Conservation (phyloP, 2,329 filamentous ascomycete species). For the Colletotrichum navitas region DNA sequence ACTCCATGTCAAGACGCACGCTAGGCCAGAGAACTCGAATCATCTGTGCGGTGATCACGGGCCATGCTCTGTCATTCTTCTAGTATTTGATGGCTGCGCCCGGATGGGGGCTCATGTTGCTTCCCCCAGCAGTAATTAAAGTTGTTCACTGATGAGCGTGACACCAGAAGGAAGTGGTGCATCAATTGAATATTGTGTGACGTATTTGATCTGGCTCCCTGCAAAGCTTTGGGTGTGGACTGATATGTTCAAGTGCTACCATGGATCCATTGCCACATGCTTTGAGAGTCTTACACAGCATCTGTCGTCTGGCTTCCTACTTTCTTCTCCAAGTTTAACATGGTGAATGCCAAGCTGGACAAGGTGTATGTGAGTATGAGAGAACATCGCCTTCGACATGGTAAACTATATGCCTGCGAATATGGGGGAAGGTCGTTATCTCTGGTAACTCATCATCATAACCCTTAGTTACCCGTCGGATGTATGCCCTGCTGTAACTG, state of each 20-base stretch:
- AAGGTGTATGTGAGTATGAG: not conserved
- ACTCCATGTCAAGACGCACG: not conserved
- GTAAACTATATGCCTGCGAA: not conserved
- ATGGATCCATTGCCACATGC: not conserved
- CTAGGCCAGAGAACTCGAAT: not conserved
- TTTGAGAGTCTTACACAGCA: not conserved
- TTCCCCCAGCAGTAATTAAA: not conserved
- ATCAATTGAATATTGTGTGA: no score
- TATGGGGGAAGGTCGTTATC: not conserved
- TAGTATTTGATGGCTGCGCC: not conserved
- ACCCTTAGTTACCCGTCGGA: not conserved
- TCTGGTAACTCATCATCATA: constrained; percentile 1
- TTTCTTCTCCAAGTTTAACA: not conserved
- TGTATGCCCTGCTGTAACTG: not conserved
- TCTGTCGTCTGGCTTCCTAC: rapidly evolving
- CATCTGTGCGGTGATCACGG: constrained; percentile 12
- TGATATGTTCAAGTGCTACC: not conserved
- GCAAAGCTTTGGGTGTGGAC: not conserved
- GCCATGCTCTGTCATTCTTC: not conserved
- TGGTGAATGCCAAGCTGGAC: not conserved
- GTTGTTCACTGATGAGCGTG: no score
- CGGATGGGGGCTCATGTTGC: not conserved
- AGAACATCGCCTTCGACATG: not conserved
- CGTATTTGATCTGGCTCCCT: not conserved
- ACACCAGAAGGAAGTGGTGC: not conserved